These are phyloP conservation scores for Colletotrichum sp. DNA, from an alignment of 2,329 filamentous ascomycete genomes.

Conservation along the genomic window DNA sequence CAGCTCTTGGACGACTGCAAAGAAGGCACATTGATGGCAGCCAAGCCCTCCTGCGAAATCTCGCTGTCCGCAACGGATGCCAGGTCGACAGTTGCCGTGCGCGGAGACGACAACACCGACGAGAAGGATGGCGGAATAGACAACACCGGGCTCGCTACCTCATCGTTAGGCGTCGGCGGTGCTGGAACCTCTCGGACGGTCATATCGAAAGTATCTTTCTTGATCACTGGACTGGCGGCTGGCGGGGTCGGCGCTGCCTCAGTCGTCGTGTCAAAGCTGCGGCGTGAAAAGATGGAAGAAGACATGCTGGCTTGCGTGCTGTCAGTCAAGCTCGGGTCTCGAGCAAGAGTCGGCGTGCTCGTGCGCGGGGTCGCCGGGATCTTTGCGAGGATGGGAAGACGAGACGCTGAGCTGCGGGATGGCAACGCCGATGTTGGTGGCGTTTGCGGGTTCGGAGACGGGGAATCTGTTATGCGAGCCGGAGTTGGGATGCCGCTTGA, in stretches of 20 bases:
- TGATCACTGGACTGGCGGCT: constrained; percentile 33
- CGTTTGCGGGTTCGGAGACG: constrained; percentile 26
- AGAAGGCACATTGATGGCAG: constrained; percentile 31
- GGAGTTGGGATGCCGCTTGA: constrained; percentile 17
- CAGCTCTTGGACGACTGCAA: constrained; percentile 42
- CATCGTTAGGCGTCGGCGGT: constrained; percentile 7
- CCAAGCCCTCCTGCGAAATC: background rate
- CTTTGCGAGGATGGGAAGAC: constrained; percentile 34
- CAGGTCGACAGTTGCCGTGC: constrained; percentile 17
- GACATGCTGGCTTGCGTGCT: constrained; percentile 40
- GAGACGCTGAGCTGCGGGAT: constrained; percentile 41
- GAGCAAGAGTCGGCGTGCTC: constrained; percentile 37
- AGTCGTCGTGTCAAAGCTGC: constrained; percentile 34
- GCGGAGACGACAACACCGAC: constrained; percentile 34
- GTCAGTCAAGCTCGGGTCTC: constrained; percentile 44
- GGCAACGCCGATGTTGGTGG: constrained; percentile 31
- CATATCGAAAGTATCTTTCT: constrained; percentile 11
- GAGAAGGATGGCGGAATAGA: constrained; percentile 30
- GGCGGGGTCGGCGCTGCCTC: constrained; percentile 32
- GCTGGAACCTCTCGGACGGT: constrained; percentile 1
- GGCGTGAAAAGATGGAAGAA: constrained; percentile 45
- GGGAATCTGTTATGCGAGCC: constrained; percentile 23
- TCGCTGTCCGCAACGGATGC: constrained; percentile 4
- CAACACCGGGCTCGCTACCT: constrained; percentile 27
- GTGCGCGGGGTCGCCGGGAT: constrained; percentile 39